These are phyloP conservation scores for Fusarium pininemorale DNA, from an alignment of 2,329 filamentous ascomycete genomes.

Conservation along the genomic window DNA sequence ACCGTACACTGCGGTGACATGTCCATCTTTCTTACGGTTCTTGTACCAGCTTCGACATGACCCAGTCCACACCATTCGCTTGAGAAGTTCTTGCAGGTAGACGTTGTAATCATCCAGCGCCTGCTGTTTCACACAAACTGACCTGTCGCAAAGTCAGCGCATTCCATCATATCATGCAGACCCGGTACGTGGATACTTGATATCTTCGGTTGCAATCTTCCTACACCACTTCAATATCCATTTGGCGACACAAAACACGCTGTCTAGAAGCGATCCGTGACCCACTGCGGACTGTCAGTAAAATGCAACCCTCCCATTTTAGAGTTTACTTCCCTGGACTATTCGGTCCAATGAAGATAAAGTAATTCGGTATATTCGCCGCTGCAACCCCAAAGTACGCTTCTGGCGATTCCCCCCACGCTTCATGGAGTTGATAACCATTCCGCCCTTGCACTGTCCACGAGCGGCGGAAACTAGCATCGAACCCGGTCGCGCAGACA, in stretches of 20 bases:
- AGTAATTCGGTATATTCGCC: not conserved
- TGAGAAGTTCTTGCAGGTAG: conserved; percentile 8
- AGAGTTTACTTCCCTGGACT: not conserved
- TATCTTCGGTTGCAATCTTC: not conserved
- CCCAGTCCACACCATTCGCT: conserved; percentile 7
- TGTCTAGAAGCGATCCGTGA: not conserved
- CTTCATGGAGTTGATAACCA: not conserved
- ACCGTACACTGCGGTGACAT: not conserved
- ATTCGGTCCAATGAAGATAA: not conserved
- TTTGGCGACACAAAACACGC: not conserved
- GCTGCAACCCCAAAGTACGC: conserved; percentile 11
- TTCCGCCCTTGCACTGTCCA: not conserved
- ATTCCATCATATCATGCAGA: not conserved
- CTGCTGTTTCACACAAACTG: not conserved
- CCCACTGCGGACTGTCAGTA: not conserved
- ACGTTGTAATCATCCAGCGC: conserved; percentile 14
- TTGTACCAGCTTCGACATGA: conserved; percentile 5
- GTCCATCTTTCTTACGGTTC: not conserved
- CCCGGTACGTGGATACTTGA: not conserved
- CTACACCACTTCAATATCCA: conserved; percentile 1
- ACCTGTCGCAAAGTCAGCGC: not conserved
- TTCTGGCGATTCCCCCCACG: conserved; percentile 4
- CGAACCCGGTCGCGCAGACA: conserved; percentile 22
- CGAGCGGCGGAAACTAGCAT: conserved; percentile 15
- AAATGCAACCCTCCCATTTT: not conserved